These are phyloP conservation scores for Kuraishia borneana DNA, from an alignment of 805 yeast genomes.

Conservation along the genomic window DNA sequence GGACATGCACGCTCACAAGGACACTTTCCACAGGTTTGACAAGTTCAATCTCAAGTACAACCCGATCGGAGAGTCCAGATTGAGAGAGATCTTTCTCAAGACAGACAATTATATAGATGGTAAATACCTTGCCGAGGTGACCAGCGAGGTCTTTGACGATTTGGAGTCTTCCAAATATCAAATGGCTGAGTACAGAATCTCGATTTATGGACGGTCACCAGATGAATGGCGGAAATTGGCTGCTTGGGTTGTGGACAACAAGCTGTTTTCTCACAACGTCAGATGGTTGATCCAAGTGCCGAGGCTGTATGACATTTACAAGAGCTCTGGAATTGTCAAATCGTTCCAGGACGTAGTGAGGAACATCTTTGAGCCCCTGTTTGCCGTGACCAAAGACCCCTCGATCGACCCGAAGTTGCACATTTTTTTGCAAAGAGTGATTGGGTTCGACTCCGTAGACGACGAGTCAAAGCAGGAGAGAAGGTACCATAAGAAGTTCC, in stretches of 20 bases:
- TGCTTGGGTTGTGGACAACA: slow-evolving; percentile 89
- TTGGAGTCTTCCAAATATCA: slow-evolving; percentile 93
- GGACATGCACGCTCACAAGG: slow-evolving; percentile 99
- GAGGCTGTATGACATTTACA: slow-evolving; percentile 82
- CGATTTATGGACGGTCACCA: slow-evolving; percentile 80
- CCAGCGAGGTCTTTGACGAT: slow-evolving; percentile 89
- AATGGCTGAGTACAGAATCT: slow-evolving; percentile 93
- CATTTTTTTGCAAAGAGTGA: slow-evolving; percentile 82
- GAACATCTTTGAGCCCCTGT: slow-evolving; percentile 79
- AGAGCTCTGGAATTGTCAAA: slow-evolving; percentile 56
- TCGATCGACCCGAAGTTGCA: slow-evolving; percentile 81
- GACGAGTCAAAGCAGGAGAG: slow-evolving; percentile 93
- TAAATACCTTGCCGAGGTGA: slow-evolving; percentile 81
- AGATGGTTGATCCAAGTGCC: slow-evolving; percentile 97
- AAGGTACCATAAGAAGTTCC: slow-evolving; percentile 70
- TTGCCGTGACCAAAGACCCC: slow-evolving; percentile 84
- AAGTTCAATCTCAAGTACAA: slow-evolving; percentile 94
- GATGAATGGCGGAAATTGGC: slow-evolving; percentile 97
- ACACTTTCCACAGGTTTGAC: slow-evolving; percentile 95
- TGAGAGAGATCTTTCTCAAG: slow-evolving; percentile 90
- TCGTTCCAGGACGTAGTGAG: slow-evolving; percentile 67
- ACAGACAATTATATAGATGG: slow-evolving; percentile 93
- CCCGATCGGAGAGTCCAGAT: slow-evolving; percentile 95
- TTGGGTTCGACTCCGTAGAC: slow-evolving; percentile 97
- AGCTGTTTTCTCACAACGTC: slow-evolving; percentile 83